phyloP scores from a whole-genome alignment of 1,284 basidiomycete species.

The Golubevia pallescens region DNA sequence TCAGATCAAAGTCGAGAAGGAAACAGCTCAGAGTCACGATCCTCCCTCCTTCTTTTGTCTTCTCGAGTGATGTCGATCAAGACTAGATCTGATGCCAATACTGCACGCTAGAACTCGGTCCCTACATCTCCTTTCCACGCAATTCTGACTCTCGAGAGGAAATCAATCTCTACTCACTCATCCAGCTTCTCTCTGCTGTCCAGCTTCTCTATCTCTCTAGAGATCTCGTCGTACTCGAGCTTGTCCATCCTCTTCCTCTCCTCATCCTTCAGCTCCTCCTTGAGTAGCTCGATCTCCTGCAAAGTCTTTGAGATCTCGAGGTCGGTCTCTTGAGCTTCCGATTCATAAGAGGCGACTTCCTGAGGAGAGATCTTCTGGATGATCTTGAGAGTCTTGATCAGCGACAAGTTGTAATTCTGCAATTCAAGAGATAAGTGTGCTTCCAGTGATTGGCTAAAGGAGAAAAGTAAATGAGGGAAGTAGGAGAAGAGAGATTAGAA shows the following conservation, averaged over 20 bases:
- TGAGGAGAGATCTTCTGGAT: slow-evolving; percentile 6
- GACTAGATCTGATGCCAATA: too few species aligned
- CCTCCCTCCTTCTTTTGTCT: too few species aligned
- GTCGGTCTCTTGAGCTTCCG: neutral
- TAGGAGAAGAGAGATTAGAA: slow-evolving; percentile 15
- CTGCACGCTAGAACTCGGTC: too few species aligned
- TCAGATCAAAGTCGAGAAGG: too few species aligned
- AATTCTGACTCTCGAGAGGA: too few species aligned
- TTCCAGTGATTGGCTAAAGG: slow-evolving; percentile 9
- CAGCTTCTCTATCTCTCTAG: slow-evolving; percentile 30
- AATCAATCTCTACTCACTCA: slow-evolving; percentile 16
- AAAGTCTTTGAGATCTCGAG: slow-evolving; percentile 20
- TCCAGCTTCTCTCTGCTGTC: slow-evolving; percentile 30
- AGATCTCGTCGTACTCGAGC: slow-evolving; percentile 43
- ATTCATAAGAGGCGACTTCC: slow-evolving; percentile 1
- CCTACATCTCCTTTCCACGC: too few species aligned
- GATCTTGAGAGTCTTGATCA: slow-evolving; percentile 4
- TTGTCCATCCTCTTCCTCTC: slow-evolving; percentile 37
- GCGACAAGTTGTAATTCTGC: neutral
- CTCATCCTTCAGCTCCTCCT: slow-evolving; percentile 25
- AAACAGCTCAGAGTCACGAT: too few species aligned
- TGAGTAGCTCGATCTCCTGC: slow-evolving; percentile 24
- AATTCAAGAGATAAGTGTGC: slow-evolving; percentile 2
- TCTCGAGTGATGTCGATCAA: too few species aligned
- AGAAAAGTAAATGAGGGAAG: slow-evolving; percentile 5